Evolutionary conservation across 2,329 filamentous ascomycete genomes (phyloP), one percentile per base, ranked within the genome.

Genomic region (Neofusicoccum cordaticola): DNA sequence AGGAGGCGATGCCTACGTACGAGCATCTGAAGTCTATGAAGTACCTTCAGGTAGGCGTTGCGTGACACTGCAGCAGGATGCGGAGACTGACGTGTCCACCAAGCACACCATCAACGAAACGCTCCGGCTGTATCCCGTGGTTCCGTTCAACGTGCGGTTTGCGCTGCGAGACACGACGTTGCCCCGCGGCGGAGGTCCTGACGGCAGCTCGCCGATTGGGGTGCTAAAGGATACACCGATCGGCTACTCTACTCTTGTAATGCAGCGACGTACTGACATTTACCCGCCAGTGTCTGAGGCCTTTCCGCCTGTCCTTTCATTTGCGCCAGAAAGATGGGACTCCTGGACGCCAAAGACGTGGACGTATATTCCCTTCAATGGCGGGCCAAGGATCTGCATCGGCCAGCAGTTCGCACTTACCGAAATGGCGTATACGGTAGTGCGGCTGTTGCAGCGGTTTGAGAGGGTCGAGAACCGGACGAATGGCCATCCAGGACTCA

Each of bases 1-100:
- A 84, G 6, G 79, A 86, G 13, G 78, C 83, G 5, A 78, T 82
- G 3, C 82, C 81, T 9, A 92, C 89, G 0, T 97, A 96, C 75
- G 84, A 86, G 12, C 86, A 97, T 73, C 83, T 97, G 66, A 97
- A 96, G 81, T 84, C 84, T 68, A 96, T 97, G 92, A 89, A 90
- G 71, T 97, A 94, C 75, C 85, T 95, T 19, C 62, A 58, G 39
- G 61, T 63, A 63, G 45, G 61, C 12, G 37, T 13, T 44, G 12
- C 3, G 6, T 15, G 35, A 31, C 9, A 41, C 31, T 41, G n/a
- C 41, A 15, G 19, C 22, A 34, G 9, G 6, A 4, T 19, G 11
- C 27, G 71, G 80, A 78, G 64, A 74, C 72, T 53, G 75, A 78
- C 67, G 71, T 61, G 39, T 78, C 76, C 62, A 67, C 78, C 3